These are phyloP conservation scores for Phialocephala subalpina DNA, from an alignment of 2,329 filamentous ascomycete genomes.

Conservation along the genomic window DNA sequence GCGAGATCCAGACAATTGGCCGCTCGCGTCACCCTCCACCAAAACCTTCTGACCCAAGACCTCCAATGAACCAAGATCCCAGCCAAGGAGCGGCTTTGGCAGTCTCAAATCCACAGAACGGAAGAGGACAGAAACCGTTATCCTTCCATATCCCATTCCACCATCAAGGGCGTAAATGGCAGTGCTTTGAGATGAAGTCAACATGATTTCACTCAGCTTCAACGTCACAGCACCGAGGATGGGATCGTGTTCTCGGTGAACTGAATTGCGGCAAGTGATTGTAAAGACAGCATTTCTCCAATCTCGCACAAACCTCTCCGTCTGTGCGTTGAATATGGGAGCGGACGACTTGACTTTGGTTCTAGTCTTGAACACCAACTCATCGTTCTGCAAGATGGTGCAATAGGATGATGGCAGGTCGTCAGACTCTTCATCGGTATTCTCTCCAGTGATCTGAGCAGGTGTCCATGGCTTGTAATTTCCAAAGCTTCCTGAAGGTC, in stretches of 20 bases:
- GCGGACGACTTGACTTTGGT: slow-evolving; percentile 32
- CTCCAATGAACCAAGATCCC: slow-evolving; percentile 31
- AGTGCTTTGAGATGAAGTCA: slow-evolving; percentile 30
- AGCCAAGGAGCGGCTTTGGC: slow-evolving; percentile 28
- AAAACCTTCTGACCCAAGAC: slow-evolving; percentile 28
- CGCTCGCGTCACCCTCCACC: slow-evolving; percentile 21
- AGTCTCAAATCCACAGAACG: slow-evolving; percentile 30
- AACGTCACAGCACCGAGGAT: slow-evolving; percentile 31
- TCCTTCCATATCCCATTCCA: slow-evolving; percentile 32
- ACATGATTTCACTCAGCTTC: slow-evolving; percentile 32
- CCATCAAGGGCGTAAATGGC: slow-evolving; percentile 30
- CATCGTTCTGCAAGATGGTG: slow-evolving; percentile 32
- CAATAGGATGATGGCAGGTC: slow-evolving; percentile 33
- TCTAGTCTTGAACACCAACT: slow-evolving; percentile 32
- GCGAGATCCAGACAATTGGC: slow-evolving; percentile 19
- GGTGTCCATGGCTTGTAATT: slow-evolving; percentile 32
- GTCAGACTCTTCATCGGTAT: slow-evolving; percentile 31
- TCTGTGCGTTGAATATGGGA: slow-evolving; percentile 34
- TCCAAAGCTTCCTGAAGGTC: slow-evolving; percentile 28
- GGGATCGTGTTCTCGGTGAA: slow-evolving; percentile 31
- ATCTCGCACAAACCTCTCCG: slow-evolving; percentile 31
- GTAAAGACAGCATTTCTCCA: slow-evolving; percentile 33
- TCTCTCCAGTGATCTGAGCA: slow-evolving; percentile 33
- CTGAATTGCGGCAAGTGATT: slow-evolving; percentile 27
- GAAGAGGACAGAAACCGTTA: slow-evolving; percentile 31